Conservation (phyloP, 306 rosid species). For the Glycine soja region DNA sequence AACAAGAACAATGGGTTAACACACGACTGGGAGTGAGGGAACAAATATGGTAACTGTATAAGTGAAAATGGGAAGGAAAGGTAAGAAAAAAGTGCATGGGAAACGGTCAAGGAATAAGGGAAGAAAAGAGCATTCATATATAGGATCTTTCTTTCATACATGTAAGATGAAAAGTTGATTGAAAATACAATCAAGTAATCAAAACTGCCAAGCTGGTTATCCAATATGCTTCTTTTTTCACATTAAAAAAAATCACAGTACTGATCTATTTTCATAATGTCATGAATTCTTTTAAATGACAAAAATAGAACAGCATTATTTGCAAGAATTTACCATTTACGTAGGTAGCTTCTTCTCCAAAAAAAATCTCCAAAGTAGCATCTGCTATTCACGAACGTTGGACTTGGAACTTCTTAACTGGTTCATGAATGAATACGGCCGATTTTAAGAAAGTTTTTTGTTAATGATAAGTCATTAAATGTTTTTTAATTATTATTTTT, state of each 20-base stretch:
- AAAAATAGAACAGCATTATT: not conserved
- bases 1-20: too few species aligned
- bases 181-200: too few species aligned
- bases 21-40: too few species aligned
- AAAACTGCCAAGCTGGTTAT: too few species aligned
- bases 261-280: not conserved
- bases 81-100: constrained; percentile 28
- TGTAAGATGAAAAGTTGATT: too few species aligned
- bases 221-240: not conserved
- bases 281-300: not conserved
- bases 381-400: not conserved
- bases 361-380: not conserved
- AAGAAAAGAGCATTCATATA: constrained; percentile 8
- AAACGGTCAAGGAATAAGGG: constrained; percentile 25
- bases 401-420: not conserved
- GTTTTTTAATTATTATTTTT: not conserved
- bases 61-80: too few species aligned
- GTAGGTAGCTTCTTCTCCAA: not conserved
- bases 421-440: not conserved
- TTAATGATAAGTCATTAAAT: not conserved
- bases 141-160: constrained; percentile 21
- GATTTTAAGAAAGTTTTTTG: not conserved
- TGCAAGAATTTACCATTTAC: not conserved
- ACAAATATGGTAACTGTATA: too few species aligned
- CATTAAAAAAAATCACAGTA: not conserved